Percentiles rank a stretch among this genome's conserved stretches.
These are phyloP conservation scores for Euphorbia tirucalli DNA, from an alignment of 345 rosid genomes.

Conservation along the genomic window DNA sequence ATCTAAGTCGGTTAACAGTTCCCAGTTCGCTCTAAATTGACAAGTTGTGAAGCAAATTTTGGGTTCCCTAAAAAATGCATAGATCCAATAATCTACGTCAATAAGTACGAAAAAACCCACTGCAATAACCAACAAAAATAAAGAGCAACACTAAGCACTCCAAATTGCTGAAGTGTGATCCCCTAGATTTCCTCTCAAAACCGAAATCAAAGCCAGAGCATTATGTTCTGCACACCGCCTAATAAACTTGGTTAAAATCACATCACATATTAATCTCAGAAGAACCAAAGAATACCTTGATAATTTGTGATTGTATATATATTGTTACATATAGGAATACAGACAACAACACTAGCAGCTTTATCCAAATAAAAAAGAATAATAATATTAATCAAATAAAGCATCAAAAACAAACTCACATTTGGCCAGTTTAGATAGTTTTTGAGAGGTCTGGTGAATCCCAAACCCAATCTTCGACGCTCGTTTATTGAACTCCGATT, in stretches of 20 bases:
- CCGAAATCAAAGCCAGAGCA: neutral
- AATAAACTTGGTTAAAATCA: neutral
- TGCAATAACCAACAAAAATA: neutral
- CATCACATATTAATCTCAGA: too few relatives aligned
- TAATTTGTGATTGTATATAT: neutral
- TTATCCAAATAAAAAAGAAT: neutral
- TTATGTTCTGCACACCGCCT: neutral
- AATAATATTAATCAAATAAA: neutral
- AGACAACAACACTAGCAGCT: neutral
- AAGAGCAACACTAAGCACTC: too few relatives aligned
- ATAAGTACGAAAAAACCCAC: neutral
- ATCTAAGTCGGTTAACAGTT: neutral
- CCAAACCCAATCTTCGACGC: slow-evolving; percentile 59
- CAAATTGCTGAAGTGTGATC: neutral
- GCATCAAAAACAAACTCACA: slow-evolving; percentile 36
- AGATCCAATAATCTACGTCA: neutral
- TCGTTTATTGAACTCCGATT: slow-evolving; percentile 62
- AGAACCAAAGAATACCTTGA: neutral
- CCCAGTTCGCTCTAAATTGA: neutral
- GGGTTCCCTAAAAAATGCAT: neutral
- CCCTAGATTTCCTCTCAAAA: neutral
- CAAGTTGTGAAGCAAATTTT: neutral
- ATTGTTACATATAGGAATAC: neutral
- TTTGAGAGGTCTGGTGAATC: slow-evolving; percentile 79
- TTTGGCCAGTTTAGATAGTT: slow-evolving; percentile 73